Percentiles rank a stretch among this genome's conserved stretches.
Conservation (phyloP, 352 stramenopile species). For the Thraustochytrium sp. region DNA sequence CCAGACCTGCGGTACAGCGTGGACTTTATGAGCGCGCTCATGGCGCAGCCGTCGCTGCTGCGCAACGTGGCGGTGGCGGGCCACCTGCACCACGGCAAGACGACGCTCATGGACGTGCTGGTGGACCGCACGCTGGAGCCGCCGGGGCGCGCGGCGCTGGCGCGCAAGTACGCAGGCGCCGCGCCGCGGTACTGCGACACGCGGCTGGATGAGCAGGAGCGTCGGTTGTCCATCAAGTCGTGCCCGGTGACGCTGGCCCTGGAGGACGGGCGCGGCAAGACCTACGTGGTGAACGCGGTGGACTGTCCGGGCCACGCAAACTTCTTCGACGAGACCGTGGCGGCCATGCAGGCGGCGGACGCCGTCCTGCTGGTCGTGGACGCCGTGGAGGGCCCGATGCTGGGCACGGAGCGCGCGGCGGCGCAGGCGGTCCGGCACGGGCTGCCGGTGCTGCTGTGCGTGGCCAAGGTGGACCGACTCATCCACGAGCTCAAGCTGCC, state of each 20-base stretch:
- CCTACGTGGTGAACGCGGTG: conserved; percentile 89
- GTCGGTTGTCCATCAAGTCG: conserved; percentile 92
- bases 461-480: conserved; percentile 98
- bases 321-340: conserved; percentile 91
- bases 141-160: conserved; percentile 56
- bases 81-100: conserved; percentile 92
- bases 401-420: conserved; percentile 92
- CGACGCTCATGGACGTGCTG: conserved; percentile 80
- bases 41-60: conserved; percentile 76
- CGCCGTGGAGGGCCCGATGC: conserved; percentile 90
- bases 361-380: conserved; percentile 92
- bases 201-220: conserved; percentile 90
- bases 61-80: conserved; percentile 92
- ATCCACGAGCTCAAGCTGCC: conserved; percentile 98
- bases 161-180: conserved; percentile 50
- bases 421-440: conserved; percentile 80
- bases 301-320: conserved; percentile 90
- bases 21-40: conserved; percentile 75
- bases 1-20: conserved; percentile 75
- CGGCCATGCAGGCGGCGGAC: conserved; percentile 84
- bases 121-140: conserved; percentile 75
- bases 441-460: conserved; percentile 76
- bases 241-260: conserved; percentile 90
- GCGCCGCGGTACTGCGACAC: conserved; percentile 85
- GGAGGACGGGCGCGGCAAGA: conserved; percentile 85